phyloP scores from a whole-genome alignment of 208 protist species.

The Leishmania aethiopica region DNA sequence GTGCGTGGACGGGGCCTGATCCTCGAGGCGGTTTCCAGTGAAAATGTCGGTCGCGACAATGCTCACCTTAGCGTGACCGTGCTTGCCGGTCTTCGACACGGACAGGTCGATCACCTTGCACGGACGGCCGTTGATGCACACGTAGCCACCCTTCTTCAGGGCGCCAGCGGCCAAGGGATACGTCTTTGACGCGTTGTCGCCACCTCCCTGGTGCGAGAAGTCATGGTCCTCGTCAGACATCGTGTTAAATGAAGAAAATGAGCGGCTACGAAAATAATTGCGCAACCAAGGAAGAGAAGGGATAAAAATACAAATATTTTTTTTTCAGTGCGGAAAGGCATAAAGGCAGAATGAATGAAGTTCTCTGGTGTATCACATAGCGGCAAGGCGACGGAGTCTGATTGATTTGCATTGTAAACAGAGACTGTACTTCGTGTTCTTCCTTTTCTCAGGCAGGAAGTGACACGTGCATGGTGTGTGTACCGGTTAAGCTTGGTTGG shows the following conservation, averaged over 20 bases:
- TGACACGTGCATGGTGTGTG: neutral
- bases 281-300: neutral
- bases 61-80: slow-evolving; percentile 99
- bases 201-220: slow-evolving; percentile 65
- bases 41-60: slow-evolving; percentile 98
- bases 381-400: too few species aligned
- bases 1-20: slow-evolving; percentile 97
- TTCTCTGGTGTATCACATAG: neutral
- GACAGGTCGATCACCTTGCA: slow-evolving; percentile 98
- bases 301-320: neutral
- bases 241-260: neutral
- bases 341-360: neutral
- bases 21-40: slow-evolving; percentile 98
- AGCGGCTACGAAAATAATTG: neutral
- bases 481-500: neutral
- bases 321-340: neutral
- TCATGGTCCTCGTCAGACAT: slow-evolving; percentile 78
- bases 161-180: slow-evolving; percentile 88
- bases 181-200: slow-evolving; percentile 78
- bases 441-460: neutral
- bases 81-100: slow-evolving; percentile 99
- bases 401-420: neutral
- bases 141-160: slow-evolving; percentile 91
- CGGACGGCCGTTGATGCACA: slow-evolving; percentile 91
- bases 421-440: neutral